Conservation (phyloP, 345 rosid species). For the Atalantia buxifolia region DNA sequence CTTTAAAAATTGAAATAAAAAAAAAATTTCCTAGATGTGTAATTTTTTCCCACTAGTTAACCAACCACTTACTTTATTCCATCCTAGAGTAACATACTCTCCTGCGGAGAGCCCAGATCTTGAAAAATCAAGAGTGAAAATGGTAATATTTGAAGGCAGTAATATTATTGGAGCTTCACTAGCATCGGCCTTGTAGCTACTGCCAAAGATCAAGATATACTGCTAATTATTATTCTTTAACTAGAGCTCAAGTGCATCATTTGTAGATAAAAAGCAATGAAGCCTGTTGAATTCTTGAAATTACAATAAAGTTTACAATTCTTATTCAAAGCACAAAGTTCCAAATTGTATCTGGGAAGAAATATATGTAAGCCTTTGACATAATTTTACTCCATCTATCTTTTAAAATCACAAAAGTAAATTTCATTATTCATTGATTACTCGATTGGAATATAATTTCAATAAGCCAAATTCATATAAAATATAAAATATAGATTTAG, state of each 20-base stretch:
- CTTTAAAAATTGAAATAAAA: background rate
- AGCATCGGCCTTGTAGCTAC: slow-evolving; percentile 97
- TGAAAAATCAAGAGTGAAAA: slow-evolving; percentile 86
- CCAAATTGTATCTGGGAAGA: background rate
- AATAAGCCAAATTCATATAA: too few species aligned
- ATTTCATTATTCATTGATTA: too few species aligned
- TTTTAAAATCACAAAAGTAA: too few species aligned
- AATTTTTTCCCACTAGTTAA: slow-evolving; percentile 11
- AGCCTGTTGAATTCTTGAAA: background rate
- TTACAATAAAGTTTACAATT: background rate
- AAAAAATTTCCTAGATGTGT: background rate
- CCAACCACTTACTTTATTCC: slow-evolving; percentile 56
- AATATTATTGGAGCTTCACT: slow-evolving; percentile 88
- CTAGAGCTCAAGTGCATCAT: background rate
- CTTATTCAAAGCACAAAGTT: background rate
- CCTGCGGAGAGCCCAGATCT: slow-evolving; percentile 90
- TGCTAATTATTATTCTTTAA: slow-evolving; percentile 11
- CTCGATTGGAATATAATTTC: too few species aligned
- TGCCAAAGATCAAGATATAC: slow-evolving; percentile 36
- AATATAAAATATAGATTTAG: too few species aligned
- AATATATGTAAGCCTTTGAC: too few species aligned
- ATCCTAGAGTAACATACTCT: slow-evolving; percentile 79
- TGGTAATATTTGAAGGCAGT: slow-evolving; percentile 83
- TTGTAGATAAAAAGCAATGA: background rate
- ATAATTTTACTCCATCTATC: too few species aligned